Conservation (phyloP, 2,329 filamentous ascomycete species). For the Colletotrichum sp. region DNA sequence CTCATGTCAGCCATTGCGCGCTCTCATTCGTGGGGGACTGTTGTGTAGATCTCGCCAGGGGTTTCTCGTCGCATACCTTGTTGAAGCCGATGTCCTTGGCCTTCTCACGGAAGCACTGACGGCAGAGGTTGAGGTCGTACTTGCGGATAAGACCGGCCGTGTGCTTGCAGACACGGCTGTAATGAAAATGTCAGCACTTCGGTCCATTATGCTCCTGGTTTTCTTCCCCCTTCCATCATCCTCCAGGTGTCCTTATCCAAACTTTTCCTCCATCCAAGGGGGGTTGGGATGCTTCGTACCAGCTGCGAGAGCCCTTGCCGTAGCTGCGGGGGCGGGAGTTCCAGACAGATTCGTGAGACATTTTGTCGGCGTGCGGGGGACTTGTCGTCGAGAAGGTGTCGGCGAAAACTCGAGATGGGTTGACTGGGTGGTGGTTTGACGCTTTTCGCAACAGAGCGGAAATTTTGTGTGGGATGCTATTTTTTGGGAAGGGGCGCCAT, state of each 20-base stretch:
- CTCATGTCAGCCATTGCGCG: conserved; percentile 22
- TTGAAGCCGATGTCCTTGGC: conserved; percentile 74
- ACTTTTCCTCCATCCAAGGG: not conserved
- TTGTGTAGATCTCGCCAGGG: not conserved
- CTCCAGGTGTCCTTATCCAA: not conserved
- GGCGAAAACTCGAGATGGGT: conserved; percentile 17
- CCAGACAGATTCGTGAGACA: conserved; percentile 94
- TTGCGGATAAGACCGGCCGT: conserved; percentile 99
- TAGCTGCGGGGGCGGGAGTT: conserved; percentile 97
- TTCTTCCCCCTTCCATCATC: not conserved
- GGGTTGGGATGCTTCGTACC: conserved; percentile 66
- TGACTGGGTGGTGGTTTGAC: conserved; percentile 12
- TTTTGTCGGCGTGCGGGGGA: conserved; percentile 49
- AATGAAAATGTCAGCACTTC: conserved; percentile 33
- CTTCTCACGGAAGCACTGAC: conserved; percentile 81
- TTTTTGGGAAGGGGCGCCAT: conserved; percentile 28
- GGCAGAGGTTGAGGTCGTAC: conserved; percentile 92
- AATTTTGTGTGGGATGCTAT: conserved; percentile 21
- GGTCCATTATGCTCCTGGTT: not conserved
- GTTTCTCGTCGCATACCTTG: conserved; percentile 58
- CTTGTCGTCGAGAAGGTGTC: conserved; percentile 20
- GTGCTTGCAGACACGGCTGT: conserved; percentile 80
- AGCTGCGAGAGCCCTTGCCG: conserved; percentile 93
- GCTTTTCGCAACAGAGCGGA: conserved; percentile 3
- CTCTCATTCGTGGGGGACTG: not conserved